Conservation (phyloP, 805 yeast genomes). For the Ogataea dorogensis region DNA sequence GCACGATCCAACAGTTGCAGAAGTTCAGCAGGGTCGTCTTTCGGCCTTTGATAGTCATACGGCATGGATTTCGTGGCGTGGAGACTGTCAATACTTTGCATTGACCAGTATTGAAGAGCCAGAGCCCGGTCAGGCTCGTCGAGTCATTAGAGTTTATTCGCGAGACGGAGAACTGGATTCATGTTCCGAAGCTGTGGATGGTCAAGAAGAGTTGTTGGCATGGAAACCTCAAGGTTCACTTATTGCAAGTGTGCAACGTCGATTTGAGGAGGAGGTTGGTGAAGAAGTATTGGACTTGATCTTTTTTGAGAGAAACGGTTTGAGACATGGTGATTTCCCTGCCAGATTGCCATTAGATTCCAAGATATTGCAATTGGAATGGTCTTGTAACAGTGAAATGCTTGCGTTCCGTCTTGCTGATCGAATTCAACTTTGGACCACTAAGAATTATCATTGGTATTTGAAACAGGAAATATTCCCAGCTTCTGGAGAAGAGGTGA, state of each 20-base stretch:
- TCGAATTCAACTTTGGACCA: slow-evolving; percentile 83
- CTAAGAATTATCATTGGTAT: slow-evolving; percentile 94
- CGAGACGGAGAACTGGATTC: slow-evolving; percentile 78
- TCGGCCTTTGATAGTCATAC: slow-evolving; percentile 52
- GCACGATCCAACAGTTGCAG: slow-evolving; percentile 86
- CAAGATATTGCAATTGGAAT: slow-evolving; percentile 51
- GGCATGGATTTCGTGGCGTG: slow-evolving; percentile 82
- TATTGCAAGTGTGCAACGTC: slow-evolving; percentile 79
- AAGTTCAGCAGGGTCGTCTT: slow-evolving; percentile 65
- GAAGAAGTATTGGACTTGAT: slow-evolving; percentile 52
- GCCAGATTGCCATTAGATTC: slow-evolving; percentile 57
- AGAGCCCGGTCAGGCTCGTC: slow-evolving; percentile 45
- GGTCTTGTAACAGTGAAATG: slow-evolving; percentile 82
- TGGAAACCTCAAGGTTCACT: slow-evolving; percentile 93
- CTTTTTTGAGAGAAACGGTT: slow-evolving; percentile 91
- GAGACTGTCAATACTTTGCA: slow-evolving; percentile 84
- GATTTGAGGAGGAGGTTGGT: slow-evolving; percentile 48
- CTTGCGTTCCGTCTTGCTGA: slow-evolving; percentile 64
- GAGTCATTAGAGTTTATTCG: slow-evolving; percentile 80
- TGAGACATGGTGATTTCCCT: slow-evolving; percentile 83
- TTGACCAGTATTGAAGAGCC: slow-evolving; percentile 60
- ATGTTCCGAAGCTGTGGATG: slow-evolving; percentile 87
- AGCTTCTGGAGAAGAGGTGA: slow-evolving; percentile 32
- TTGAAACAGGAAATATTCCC: slow-evolving; percentile 71
- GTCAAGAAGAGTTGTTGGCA: slow-evolving; percentile 66